Conservation (phyloP, 2,329 filamentous ascomycete genomes). For the Fusarium anthophilum region DNA sequence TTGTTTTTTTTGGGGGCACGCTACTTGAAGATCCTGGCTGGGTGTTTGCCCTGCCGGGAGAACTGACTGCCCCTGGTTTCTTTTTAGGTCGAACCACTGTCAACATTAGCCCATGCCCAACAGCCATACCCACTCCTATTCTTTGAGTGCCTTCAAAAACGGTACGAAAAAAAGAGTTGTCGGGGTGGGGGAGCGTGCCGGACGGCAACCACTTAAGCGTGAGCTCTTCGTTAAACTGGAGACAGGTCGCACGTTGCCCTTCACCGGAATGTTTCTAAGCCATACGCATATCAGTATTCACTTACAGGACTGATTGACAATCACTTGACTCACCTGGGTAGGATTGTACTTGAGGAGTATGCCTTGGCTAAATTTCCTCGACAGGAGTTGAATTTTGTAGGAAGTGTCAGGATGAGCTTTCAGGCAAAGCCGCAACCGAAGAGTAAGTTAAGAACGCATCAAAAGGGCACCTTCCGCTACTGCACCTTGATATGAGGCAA, state of each 20-base stretch:
- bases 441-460: neutral
- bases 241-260: no score
- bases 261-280: neutral
- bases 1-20: no score
- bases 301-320: neutral
- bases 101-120: no score
- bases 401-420: neutral
- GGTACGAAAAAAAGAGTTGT: no score
- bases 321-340: neutral
- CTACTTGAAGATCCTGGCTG: accelerated
- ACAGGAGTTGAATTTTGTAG: neutral
- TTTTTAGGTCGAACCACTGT: accelerated
- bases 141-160: no score
- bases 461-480: neutral
- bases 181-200: no score
- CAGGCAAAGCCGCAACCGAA: neutral
- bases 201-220: no score
- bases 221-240: no score
- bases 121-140: no score
- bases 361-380: neutral
- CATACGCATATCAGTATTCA: neutral
- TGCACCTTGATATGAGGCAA: neutral
- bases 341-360: neutral
- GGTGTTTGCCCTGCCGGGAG: no score
- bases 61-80: no score